Evolutionary conservation across 371 early-diverging fungal species (phyloP), one percentile per base, ranked within the genome.

Genomic region (Mucor circinelloides): DNA sequence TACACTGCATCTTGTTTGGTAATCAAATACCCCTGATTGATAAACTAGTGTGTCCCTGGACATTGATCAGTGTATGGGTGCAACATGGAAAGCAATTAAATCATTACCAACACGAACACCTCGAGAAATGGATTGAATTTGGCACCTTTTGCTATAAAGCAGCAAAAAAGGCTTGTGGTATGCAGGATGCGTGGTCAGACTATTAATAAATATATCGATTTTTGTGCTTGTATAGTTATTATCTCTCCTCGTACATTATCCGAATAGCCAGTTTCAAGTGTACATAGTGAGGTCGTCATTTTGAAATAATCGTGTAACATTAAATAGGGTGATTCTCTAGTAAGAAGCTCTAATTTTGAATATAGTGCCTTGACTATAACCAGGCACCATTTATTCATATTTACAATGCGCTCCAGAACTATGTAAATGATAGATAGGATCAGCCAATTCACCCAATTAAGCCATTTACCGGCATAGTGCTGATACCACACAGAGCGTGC

Each of bases 51-150:
- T 31, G 58, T 9, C 28, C 65, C 8, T 64, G 65, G 65, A 46
- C 57, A 15, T 23, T 64, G 17, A 64, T 64, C 12, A 57, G 57
- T 15, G 44, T 64, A 1, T 64, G 65, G 65, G 48, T 23, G 13
- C 58, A 42, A 23, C 65, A 64, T 9, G 57, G 65, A 46, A 21
- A 46, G 13, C 52, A 46, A 21, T 3, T 46, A 9, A 4, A 9
- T 19, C n/a, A 46, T 46, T 46, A 6, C 23, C 52, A 52, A 3
- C 12, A 27, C 15, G 15, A 9, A 3, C 23, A 13, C 6, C 27
- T 12, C 19, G 23, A 57, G 13, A 57, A 57, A 44, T 64, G 58
- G 65, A 56, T 31, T 5, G 27, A 31, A 21, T 58, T 64, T 64
- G 65, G 65, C 44, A 34, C 23, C 21, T 23, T 15, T 28, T 40